phyloP scores from a whole-genome alignment of 169 alveolate genomes.

The Plasmodium reichenowi region DNA sequence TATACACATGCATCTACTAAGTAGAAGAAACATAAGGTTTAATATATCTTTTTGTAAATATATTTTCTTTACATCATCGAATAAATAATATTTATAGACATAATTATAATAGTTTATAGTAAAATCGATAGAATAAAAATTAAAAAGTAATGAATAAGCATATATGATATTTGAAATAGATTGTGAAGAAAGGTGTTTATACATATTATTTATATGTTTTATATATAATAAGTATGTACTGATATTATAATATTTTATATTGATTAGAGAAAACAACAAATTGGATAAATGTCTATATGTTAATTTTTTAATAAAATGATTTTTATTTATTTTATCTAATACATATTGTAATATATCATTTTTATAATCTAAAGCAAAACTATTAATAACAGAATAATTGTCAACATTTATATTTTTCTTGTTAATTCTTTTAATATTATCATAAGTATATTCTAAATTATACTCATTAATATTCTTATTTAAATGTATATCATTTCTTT shows the following conservation, averaged over 20 bases:
- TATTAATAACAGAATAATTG: background rate
- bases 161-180: constrained; percentile 49
- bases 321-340: constrained; percentile 48
- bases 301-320: constrained; percentile 60
- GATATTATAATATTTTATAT: constrained; percentile 62
- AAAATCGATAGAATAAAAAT: constrained; percentile 67
- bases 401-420: constrained; percentile 5
- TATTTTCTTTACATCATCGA: background rate
- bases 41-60: constrained; percentile 9
- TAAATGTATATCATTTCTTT: background rate
- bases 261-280: constrained; percentile 46
- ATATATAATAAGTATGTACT: constrained; percentile 37
- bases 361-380: constrained; percentile 30
- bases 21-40: constrained; percentile 62
- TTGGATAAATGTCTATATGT: constrained; percentile 65
- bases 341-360: constrained; percentile 64
- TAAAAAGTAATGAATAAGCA: constrained; percentile 38
- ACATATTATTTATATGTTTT: constrained; percentile 55
- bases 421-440: background rate
- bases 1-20: constrained; percentile 53
- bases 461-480: background rate
- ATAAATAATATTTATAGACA: constrained; percentile 39
- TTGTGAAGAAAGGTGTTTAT: constrained; percentile 55
- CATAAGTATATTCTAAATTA: background rate
- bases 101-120: constrained; percentile 44